Percentiles rank a stretch among this genome's conserved stretches.
phyloP scores from a whole-genome alignment of 1,284 basidiomycete species.

The Pseudomicrostroma phylloplanum region DNA sequence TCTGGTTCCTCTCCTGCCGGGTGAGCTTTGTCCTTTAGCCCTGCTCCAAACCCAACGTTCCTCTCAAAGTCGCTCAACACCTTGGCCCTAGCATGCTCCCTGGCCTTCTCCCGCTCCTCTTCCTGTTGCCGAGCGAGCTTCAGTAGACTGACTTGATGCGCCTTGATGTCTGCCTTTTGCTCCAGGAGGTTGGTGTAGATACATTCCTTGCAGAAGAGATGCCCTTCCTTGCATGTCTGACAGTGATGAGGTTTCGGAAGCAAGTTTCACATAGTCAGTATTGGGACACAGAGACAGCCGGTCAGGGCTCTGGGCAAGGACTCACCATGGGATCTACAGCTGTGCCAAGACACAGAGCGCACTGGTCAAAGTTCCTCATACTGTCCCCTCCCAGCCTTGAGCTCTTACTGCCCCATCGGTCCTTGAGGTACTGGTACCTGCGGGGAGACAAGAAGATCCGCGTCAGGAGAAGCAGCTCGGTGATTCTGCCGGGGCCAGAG shows the following conservation, averaged over 20 bases:
- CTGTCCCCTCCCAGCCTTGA: conserved; percentile 75
- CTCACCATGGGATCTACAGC: conserved; percentile 68
- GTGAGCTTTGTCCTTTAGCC: conserved; percentile 16
- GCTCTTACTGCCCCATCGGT: conserved; percentile 63
- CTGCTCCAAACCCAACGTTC: conserved; percentile 11
- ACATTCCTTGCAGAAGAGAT: conserved; percentile 66
- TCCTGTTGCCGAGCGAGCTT: conserved; percentile 15
- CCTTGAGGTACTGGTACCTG: conserved; percentile 61
- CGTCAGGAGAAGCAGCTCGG: neutral
- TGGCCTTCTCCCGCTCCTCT: conserved; percentile 12
- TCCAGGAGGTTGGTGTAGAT: conserved; percentile 15
- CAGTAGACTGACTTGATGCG: conserved; percentile 7
- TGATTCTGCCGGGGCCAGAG: neutral
- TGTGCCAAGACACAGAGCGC: conserved; percentile 67
- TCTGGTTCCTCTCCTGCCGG: conserved; percentile 6
- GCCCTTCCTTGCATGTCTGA: conserved; percentile 65
- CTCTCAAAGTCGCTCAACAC: conserved; percentile 18
- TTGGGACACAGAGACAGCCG: neutral
- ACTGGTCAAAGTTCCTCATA: conserved; percentile 80
- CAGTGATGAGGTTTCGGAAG: neutral
- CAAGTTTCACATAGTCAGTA: neutral
- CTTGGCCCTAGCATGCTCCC: conserved; percentile 14
- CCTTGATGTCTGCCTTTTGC: conserved; percentile 16
- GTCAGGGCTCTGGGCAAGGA: neutral
- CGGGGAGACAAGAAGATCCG: neutral